Evolutionary conservation across 2,329 filamentous ascomycete species (phyloP), one percentile per base, ranked within the genome.

Genomic region (Huntiella savannae): DNA sequence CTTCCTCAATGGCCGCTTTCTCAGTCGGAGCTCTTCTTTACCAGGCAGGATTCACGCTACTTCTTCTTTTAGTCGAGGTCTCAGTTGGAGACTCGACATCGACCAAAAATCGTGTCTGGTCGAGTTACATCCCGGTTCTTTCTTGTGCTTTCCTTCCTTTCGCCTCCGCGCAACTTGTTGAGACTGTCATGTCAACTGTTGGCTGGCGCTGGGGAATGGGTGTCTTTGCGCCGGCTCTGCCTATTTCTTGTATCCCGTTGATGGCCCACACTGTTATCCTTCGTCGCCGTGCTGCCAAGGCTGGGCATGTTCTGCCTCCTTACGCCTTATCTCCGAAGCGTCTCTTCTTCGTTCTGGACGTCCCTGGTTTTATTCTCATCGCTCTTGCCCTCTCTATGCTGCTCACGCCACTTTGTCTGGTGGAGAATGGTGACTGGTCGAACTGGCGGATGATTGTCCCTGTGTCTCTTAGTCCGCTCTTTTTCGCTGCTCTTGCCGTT

Each of bases 101-200:
- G 1, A 69, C 73, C 5, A 68, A 73, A 12, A 66, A 72, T 7
- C 73, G 77, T 54, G 62, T 80, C 7, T 62, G 80, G 52, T 79
- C 78, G 62, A 75, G 70, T 40, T 79, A 76, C 54, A 64, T 79
- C 49, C 73, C 74, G 1, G 69, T 70, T 2, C 54, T 65, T 4
- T 73, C 74, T 1, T 77, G 75, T 58, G 61, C 77, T 53, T 69
- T 75, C 58, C 78, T 77, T 59, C 74, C 75, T 1, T 79, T 75
- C 75, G 66, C 77, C 4, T 71, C 69, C 50, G 75, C 75, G 17
- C 63, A 77, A 53, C 58, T 79, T 39, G 63, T 69, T 3, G 49
- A 19, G 17, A 55, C 75, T 33, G 74, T 73, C 53, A 78, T 79
- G 73, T 79, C 70, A 64, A 64, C 62, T 51, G 72, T 79, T 55